phyloP scores from a whole-genome alignment of 2,329 filamentous ascomycete genomes.

The Coleophoma cylindrospora region DNA sequence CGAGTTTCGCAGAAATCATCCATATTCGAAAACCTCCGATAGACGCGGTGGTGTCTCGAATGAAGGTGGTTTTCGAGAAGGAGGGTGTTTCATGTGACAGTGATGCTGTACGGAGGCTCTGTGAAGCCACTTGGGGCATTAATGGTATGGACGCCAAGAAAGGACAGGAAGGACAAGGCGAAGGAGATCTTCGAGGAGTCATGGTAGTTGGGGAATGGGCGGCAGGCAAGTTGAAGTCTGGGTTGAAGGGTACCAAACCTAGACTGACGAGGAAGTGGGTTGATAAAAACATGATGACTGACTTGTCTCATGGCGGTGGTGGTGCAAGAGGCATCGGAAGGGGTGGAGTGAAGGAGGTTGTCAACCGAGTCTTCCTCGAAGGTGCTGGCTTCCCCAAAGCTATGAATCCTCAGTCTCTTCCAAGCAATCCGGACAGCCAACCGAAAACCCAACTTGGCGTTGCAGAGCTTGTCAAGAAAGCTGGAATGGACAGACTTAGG shows the following conservation, averaged over 20 bases:
- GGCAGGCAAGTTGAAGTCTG: conserved; percentile 60
- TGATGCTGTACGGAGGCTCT: conserved; percentile 81
- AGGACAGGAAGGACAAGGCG: conserved; percentile 62
- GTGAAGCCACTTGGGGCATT: conserved; percentile 79
- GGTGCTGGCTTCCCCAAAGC: conserved; percentile 62
- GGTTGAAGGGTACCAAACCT: conserved; percentile 31
- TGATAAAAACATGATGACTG: conserved; percentile 63
- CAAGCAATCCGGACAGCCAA: conserved; percentile 20
- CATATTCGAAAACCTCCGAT: conserved; percentile 86
- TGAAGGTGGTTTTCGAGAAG: conserved; percentile 81
- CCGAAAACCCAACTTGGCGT: conserved; percentile 62
- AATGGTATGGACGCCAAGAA: conserved; percentile 64
- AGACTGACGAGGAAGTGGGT: conserved; percentile 71
- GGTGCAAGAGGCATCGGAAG: conserved; percentile 67
- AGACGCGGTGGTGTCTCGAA: conserved; percentile 75
- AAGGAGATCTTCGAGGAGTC: conserved; percentile 72
- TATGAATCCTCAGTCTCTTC: conserved; percentile 16
- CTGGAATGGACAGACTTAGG: conserved; percentile 64
- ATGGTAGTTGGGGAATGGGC: conserved; percentile 90
- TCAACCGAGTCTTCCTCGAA: conserved; percentile 72
- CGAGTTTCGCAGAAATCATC: conserved; percentile 79
- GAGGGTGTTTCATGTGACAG: conserved; percentile 86
- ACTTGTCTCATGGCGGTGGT: conserved; percentile 65
- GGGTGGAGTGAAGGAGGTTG: conserved; percentile 69
- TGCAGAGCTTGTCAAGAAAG: conserved; percentile 66